Evolutionary conservation across 768 basidiomycete genomes (phyloP), one percentile per base, ranked within the genome.

Genomic region (Leccinum rimulosum): DNA sequence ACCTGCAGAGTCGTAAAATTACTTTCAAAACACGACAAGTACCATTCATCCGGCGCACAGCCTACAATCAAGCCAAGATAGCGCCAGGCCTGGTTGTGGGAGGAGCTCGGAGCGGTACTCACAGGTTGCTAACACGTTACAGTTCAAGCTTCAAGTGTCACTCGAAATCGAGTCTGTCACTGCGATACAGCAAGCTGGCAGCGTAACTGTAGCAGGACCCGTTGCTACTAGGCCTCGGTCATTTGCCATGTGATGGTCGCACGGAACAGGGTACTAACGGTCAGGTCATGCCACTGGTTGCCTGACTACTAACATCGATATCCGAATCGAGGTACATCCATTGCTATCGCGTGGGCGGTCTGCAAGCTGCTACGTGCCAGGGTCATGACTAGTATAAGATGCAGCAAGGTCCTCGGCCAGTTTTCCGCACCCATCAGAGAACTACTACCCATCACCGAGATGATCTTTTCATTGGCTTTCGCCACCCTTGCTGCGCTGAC

Each of bases 381-480:
- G 4, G n/a, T 43, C 40, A 10, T 22, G 22, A 22, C 40, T 19
- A 12, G 33, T 33, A 45, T 45, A 45, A 45, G 43, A 11, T 1
- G 19, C 11, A 33, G 12, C 33, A 33, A 10, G 19, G 19, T 10
- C 43, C 19, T 19, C 9, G n/a, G n/a, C 40, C 4, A 43, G 1
- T 40, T n/a, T 40, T 40, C 38, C 38, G 8, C n/a, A 7, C 17
- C 17, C 40, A n/a, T n/a, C 40, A 40, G 9, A n/a, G 38, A n/a
- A n/a, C n/a, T 30, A 38, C 10, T 19, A 43, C 10, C 5, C 19
- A 12, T 45, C 11, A 19, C 55, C 22, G 3, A 56, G 43, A 57
- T 35, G 25, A 45, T 59, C 51, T 22, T 61, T 8, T 28, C 49
- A 8, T 30, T 67, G 19, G 30, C 30, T 50, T 25, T 65, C 43